These are phyloP conservation scores for Blastobotrys indianensis DNA, from an alignment of 1,139 yeast genomes.

Conservation along the genomic window DNA sequence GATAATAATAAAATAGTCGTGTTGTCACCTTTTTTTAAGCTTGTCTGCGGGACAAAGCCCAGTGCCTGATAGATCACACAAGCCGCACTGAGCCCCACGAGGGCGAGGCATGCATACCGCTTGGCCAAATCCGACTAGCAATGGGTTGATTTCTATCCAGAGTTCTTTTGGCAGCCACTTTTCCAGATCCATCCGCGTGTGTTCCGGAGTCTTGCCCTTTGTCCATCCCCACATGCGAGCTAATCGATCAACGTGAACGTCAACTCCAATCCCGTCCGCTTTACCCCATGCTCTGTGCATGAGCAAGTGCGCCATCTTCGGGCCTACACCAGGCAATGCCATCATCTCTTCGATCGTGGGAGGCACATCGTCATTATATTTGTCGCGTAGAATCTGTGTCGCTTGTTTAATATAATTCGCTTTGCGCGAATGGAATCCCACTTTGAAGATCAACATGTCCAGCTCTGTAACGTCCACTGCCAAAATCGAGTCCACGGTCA, in stretches of 20 bases:
- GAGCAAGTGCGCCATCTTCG: constrained; percentile 85
- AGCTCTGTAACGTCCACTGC: constrained; percentile 51
- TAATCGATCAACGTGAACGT: constrained; percentile 82
- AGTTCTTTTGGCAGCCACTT: constrained; percentile 64
- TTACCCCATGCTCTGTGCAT: constrained; percentile 76
- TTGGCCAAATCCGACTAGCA: constrained; percentile 91
- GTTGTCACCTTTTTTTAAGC: constrained; percentile 3
- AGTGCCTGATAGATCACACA: constrained; percentile 53
- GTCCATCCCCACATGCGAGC: constrained; percentile 84
- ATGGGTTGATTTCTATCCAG: constrained; percentile 83
- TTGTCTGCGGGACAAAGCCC: constrained; percentile 40
- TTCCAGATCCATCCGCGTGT: constrained; percentile 62
- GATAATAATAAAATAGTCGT: too few relatives aligned
- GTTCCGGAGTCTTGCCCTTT: constrained; percentile 49
- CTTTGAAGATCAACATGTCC: constrained; percentile 64
- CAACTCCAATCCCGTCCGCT: constrained; percentile 83
- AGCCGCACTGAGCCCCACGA: constrained; percentile 57
- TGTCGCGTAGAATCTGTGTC: constrained; percentile 46
- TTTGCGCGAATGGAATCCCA: constrained; percentile 83
- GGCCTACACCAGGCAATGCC: constrained; percentile 87
- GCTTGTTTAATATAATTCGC: constrained; percentile 63
- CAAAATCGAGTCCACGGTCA: constrained; percentile 37
- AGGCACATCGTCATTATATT: constrained; percentile 57
- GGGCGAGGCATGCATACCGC: constrained; percentile 67
- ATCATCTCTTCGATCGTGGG: constrained; percentile 59